phyloP scores from a whole-genome alignment of 768 basidiomycete species.

The Sutorius australiensis region DNA sequence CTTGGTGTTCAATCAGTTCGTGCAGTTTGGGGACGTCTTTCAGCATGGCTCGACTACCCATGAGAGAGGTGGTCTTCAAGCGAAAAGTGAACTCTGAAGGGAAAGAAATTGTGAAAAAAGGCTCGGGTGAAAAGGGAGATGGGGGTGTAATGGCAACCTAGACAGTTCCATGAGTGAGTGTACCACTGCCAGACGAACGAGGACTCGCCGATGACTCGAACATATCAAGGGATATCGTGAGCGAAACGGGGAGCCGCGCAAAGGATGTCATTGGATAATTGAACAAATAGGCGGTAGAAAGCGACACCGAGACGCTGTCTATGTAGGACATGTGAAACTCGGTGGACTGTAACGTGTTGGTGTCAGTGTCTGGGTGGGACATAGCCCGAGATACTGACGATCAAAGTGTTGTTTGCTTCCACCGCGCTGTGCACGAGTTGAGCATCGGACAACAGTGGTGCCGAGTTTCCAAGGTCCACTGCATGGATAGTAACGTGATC shows the following conservation, averaged over 20 bases:
- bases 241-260: constrained; percentile 75
- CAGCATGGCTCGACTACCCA: constrained; percentile 96
- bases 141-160: constrained; percentile 69
- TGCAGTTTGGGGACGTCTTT: constrained; percentile 97
- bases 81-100: constrained; percentile 85
- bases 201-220: constrained; percentile 63
- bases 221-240: constrained; percentile 73
- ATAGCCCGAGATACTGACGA: constrained; percentile 26
- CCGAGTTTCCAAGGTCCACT: constrained; percentile 76
- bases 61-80: constrained; percentile 82
- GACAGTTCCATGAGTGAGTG: constrained; percentile 1
- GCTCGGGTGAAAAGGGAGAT: constrained; percentile 45
- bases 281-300: constrained; percentile 78
- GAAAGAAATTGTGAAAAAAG: constrained; percentile 67
- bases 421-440: constrained; percentile 35
- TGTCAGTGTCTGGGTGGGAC: constrained; percentile 12
- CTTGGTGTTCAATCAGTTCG: constrained; percentile 85
- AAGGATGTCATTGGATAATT: constrained; percentile 83
- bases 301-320: constrained; percentile 79
- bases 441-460: constrained; percentile 74
- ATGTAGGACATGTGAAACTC: constrained; percentile 83
- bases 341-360: constrained; percentile 52
- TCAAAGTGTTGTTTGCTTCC: constrained; percentile 18
- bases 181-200: not conserved
- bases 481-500: constrained; percentile 85